phyloP scores from a whole-genome alignment of 2,329 filamentous ascomycete genomes.

The Claviceps africana region DNA sequence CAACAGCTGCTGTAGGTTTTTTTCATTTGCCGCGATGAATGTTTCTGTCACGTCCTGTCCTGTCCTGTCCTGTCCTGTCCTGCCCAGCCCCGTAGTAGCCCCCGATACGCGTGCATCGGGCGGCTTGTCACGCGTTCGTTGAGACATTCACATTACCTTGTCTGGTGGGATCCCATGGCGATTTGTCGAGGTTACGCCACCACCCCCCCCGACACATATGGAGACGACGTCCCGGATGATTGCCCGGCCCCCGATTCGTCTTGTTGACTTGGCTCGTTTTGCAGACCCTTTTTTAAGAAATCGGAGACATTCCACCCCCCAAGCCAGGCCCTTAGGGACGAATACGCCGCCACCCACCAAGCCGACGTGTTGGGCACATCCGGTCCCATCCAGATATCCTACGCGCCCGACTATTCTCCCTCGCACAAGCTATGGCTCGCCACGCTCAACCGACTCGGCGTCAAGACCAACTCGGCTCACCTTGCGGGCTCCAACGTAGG shows the following conservation, averaged over 20 bases:
- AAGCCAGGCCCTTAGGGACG: conserved; percentile 17
- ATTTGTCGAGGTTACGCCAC: too few relatives aligned
- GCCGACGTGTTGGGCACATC: conserved; percentile 25
- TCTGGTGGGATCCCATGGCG: too few relatives aligned
- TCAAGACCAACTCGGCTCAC: conserved; percentile 26
- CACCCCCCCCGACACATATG: too few relatives aligned
- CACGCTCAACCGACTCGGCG: conserved; percentile 30
- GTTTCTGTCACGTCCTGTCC: too few relatives aligned
- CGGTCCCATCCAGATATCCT: conserved; percentile 36
- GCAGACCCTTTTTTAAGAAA: conserved; percentile 35
- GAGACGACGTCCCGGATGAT: too few relatives aligned
- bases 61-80: too few relatives aligned
- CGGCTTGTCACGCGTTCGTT: too few relatives aligned
- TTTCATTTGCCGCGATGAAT: too few relatives aligned
- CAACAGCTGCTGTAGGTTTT: conserved; percentile 22
- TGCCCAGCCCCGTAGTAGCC: too few relatives aligned
- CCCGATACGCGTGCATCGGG: too few relatives aligned
- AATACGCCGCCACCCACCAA: conserved; percentile 25
- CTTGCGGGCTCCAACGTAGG: conserved; percentile 36
- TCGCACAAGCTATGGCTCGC: conserved; percentile 33
- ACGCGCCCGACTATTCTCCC: conserved; percentile 23
- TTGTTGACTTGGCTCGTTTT: background rate
- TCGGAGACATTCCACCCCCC: conserved; percentile 33
- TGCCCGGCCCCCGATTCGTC: background rate
- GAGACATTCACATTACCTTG: too few relatives aligned